phyloP scores from a whole-genome alignment of 768 basidiomycete species.

The Mycena epipterygia region DNA sequence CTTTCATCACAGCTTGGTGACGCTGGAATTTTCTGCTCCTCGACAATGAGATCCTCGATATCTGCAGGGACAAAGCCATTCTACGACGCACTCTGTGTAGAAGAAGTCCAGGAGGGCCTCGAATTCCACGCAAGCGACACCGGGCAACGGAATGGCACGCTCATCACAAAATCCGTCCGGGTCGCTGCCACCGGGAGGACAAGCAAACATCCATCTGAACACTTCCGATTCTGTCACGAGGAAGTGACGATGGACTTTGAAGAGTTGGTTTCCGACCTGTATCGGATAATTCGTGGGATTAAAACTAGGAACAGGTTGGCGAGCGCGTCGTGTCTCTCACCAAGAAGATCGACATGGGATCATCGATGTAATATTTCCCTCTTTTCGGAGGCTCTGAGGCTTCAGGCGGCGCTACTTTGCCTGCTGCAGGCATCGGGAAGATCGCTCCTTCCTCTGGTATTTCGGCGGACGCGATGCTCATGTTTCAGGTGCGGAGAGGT shows the following conservation, averaged over 20 bases:
- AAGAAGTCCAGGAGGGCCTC: constrained; percentile 55
- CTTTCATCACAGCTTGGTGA: constrained; percentile 22
- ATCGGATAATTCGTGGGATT: not conserved
- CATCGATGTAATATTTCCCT: constrained; percentile 39
- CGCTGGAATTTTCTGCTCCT: constrained; percentile 26
- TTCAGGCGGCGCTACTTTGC: not conserved
- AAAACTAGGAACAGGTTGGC: not conserved
- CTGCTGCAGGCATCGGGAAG: not conserved
- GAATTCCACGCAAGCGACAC: constrained; percentile 50
- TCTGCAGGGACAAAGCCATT: not conserved
- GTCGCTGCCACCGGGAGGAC: constrained; percentile 38
- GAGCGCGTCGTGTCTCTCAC: no score
- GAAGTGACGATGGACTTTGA: constrained; percentile 57
- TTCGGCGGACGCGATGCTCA: not conserved
- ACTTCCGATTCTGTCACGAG: constrained; percentile 53
- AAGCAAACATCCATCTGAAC: constrained; percentile 54
- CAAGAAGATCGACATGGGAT: constrained; percentile 38
- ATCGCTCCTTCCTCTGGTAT: no score
- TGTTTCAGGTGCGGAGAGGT: not conserved
- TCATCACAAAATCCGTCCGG: constrained; percentile 50
- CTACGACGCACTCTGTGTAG: constrained; percentile 49
- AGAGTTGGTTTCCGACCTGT: constrained; percentile 56
- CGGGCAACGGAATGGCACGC: constrained; percentile 48
- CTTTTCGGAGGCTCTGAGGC: not conserved
- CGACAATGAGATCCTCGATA: not conserved